Base-by-base conservation (phyloP, 352 stramenopile genomes). In the Blastocystis sp. region DNA sequence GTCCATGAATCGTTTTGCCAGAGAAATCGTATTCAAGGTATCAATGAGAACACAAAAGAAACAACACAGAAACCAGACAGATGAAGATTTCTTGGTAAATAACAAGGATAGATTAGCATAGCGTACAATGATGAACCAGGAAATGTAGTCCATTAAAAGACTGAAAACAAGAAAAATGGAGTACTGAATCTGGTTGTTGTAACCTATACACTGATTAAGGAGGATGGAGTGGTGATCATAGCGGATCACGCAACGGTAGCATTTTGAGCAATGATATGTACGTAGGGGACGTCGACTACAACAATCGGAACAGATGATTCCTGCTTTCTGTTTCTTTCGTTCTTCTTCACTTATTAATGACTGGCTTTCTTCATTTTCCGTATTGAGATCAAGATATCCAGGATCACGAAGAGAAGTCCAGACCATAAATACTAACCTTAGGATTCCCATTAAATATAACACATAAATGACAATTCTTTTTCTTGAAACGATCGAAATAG, bases 201-300 rank as follows among this genome's bases (percentile, higher is more conserved):
- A 84, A 4, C 73, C 73, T 13, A 84, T 84, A 44, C 73, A 84
- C 24, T 58, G 57, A 58, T 84, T 84, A 35, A 84, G 54, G 2
- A 84, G 51, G 22, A 54, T 51, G n/a, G 73, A 84, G 56, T 84
- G 73, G 35, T 84, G 73, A 51, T 84, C 73, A 30, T 69, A 84
- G 0, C 73, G 73, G 51, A 84, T 66, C 7, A 84, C 30, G 30
- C 73, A 84, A 4, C 51, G 73, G 7, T 84, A 84, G 27, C 73
- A 84, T 40, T 33, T 35, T 40, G 73, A 53, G 22, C 73, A 84
- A 58, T 84, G 73, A 48, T 66, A 64, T 33, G 73, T 84, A 27
- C 73, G 48, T 27, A 84, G 27, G 5, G 73, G 73, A 48, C 73
- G 51, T 11, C 73, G 73, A 68, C 73, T 84, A 66, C 73, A 44